Percentiles rank a stretch among this genome's conserved stretches.
phyloP scores from a whole-genome alignment of 2,329 filamentous ascomycete species.

The Berkeleyomyces rouxiae region DNA sequence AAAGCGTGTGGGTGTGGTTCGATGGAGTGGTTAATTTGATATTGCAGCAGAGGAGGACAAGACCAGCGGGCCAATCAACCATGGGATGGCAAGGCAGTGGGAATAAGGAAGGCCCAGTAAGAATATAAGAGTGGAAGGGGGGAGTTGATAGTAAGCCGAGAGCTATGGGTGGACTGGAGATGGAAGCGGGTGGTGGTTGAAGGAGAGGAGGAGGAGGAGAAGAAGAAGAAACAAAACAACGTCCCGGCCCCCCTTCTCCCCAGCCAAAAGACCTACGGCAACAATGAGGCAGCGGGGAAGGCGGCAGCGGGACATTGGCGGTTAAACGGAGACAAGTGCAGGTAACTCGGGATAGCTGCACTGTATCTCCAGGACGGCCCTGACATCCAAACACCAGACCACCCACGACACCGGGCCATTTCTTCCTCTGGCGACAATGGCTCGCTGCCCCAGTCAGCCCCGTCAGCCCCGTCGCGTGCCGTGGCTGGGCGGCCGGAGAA shows the following conservation, averaged over 20 bases:
- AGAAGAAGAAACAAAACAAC: background rate
- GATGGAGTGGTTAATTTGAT: background rate
- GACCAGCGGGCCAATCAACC: background rate
- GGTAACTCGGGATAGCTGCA: background rate
- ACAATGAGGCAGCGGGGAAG: background rate
- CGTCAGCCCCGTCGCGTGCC: too few relatives aligned
- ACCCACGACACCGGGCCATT: too few relatives aligned
- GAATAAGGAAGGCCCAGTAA: background rate
- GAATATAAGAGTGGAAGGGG: background rate
- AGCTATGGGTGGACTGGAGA: background rate
- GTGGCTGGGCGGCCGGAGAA: too few relatives aligned
- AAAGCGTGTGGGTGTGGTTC: background rate
- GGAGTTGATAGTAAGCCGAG: background rate
- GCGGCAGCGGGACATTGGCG: background rate
- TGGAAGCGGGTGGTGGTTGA: background rate
- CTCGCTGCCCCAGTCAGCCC: too few relatives aligned
- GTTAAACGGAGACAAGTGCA: background rate
- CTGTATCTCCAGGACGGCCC: background rate
- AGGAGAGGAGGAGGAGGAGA: background rate
- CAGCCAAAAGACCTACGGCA: background rate
- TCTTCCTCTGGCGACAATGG: too few relatives aligned
- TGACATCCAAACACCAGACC: background rate
- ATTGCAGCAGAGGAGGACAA: background rate
- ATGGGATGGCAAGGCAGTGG: background rate
- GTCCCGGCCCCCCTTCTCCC: background rate